Evolutionary conservation across 768 basidiomycete genomes (phyloP), one percentile per base, ranked within the genome.

Genomic region (Leccinum olivaceopallidum): DNA sequence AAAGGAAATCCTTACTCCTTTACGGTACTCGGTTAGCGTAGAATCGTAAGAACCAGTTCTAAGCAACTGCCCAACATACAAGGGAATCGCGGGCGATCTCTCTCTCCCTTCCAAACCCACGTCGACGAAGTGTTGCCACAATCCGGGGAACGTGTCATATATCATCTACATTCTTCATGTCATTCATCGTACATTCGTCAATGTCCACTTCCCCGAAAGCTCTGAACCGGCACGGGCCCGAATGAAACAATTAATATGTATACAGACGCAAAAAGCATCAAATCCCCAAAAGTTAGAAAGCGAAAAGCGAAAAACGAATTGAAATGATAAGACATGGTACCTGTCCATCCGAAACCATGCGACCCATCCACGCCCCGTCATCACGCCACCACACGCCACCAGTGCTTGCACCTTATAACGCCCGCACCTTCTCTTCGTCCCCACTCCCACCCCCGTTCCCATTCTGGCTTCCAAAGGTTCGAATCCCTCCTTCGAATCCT

Each of bases 251-350:
- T 16, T 14, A 36, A 52, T n/a, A 44, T 44, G 42, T 16, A 16
- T 16, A 37, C 37, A 16, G 13, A 39, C 22, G 10, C 51, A 32
- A 32, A 26, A 52, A n/a, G 6, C 30, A n/a, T 28, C 26, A 24
- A 28, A 52, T 9, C 9, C 47, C 51, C 24, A 20, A 47, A 26
- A 44, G 12, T 6, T 8, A 6, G 24, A 30, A 26, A 48, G 5
- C 24, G 56, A 57, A 37, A 22, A 20, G 32, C 28, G 39, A 10
- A 58, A 14, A 60, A 63, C 56, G 20, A 20, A 22, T 22, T 47
- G 44, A 47, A 20, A 47, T 47, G 20, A 47, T 64, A 66, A 47
- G 53, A 64, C 57, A 53, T 36, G 14, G 16, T 36, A 36, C 57
- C 39, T 26, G 44, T 65, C 59, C 55, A n/a, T 61, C 28, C 47